phyloP scores from a whole-genome alignment of 2,329 filamentous ascomycete genomes.

The Endothia cerciana region DNA sequence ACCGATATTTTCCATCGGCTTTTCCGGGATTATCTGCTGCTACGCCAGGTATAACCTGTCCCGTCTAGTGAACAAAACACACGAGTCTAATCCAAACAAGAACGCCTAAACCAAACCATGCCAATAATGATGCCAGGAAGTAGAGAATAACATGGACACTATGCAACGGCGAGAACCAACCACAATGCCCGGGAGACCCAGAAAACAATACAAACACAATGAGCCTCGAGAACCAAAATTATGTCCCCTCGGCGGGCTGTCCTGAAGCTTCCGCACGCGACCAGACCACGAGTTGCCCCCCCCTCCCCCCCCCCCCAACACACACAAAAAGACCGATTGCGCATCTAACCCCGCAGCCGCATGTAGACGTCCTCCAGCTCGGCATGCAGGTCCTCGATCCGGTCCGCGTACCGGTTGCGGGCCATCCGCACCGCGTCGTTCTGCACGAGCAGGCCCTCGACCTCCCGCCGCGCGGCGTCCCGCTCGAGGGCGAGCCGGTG shows the following conservation, averaged over 20 bases:
- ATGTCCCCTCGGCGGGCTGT: too few relatives aligned
- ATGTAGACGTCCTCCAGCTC: not conserved
- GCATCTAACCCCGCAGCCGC: not conserved
- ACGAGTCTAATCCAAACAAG: not conserved
- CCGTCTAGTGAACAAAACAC: not conserved
- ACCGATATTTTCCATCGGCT: not conserved
- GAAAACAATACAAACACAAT: too few relatives aligned
- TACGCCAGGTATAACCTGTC: not conserved
- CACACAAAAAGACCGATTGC: too few relatives aligned
- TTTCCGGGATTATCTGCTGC: not conserved
- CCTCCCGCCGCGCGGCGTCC: constrained; percentile 42
- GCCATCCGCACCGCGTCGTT: not conserved
- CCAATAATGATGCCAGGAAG: not conserved
- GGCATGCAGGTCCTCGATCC: not conserved
- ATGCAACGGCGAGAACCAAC: not conserved
- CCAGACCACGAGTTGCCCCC: too few relatives aligned
- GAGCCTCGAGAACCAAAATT: too few relatives aligned
- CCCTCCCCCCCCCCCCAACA: too few relatives aligned
- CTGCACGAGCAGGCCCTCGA: not conserved
- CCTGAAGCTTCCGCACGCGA: too few relatives aligned
- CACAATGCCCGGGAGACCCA: too few relatives aligned
- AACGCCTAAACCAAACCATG: not conserved
- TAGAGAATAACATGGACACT: not conserved
- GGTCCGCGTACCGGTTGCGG: constrained; percentile 6
- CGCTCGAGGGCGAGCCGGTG: constrained; percentile 66